These are phyloP conservation scores for Trichophyton benhamiae DNA, from an alignment of 2,329 filamentous ascomycete genomes.

Conservation along the genomic window DNA sequence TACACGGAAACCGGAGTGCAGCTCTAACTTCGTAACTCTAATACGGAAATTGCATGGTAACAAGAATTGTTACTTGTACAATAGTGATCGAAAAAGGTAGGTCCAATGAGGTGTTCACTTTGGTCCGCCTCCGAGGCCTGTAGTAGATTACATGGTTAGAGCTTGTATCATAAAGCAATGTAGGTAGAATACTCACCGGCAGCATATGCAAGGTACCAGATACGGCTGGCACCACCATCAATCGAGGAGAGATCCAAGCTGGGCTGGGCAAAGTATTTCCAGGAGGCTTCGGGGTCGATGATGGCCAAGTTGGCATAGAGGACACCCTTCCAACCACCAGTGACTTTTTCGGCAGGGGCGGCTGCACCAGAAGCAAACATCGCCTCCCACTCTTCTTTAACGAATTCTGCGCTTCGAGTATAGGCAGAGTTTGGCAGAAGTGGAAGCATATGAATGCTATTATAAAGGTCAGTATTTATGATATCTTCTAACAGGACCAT, in stretches of 20 bases:
- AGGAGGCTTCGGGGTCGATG: constrained; percentile 57
- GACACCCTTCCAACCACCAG: constrained; percentile 75
- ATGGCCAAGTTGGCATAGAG: constrained; percentile 72
- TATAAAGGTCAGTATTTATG: not conserved
- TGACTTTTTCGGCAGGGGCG: constrained; percentile 43
- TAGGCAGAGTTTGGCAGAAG: constrained; percentile 56
- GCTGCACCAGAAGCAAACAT: constrained; percentile 61
- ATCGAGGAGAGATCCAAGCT: constrained; percentile 54
- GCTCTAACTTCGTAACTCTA: not conserved
- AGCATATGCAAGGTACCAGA: constrained; percentile 72
- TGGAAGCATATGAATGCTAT: constrained; percentile 75
- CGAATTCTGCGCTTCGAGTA: constrained; percentile 56
- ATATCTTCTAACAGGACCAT: not conserved
- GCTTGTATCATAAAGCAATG: not conserved
- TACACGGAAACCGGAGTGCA: not conserved
- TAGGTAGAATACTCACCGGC: constrained; percentile 43
- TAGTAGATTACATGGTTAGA: constrained; percentile 3
- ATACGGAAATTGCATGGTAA: not conserved
- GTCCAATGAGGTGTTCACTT: not conserved
- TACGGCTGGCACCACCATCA: constrained; percentile 67
- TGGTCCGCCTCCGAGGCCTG: constrained; percentile 14
- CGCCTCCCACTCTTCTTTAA: constrained; percentile 67
- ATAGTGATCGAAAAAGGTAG: not conserved
- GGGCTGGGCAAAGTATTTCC: constrained; percentile 57
- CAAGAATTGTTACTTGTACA: not conserved